Percentiles rank a stretch among this genome's conserved stretches.
phyloP scores from a whole-genome alignment of 2,329 filamentous ascomycete species.

The Karstenula rhodostoma region DNA sequence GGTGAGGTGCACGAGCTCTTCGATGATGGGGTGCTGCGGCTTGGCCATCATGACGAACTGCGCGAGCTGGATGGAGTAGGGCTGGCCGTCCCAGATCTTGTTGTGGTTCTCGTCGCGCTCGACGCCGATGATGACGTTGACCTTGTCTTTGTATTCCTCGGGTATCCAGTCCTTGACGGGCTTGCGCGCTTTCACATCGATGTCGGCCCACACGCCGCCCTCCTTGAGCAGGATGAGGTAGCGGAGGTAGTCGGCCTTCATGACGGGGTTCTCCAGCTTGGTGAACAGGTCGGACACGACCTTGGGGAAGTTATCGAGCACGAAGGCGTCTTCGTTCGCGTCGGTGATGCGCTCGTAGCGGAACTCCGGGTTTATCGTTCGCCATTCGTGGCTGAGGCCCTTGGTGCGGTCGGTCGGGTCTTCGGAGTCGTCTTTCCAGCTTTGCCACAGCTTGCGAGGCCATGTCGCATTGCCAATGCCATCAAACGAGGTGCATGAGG shows the following conservation, averaged over 20 bases:
- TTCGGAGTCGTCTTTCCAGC: slow-evolving; percentile 15
- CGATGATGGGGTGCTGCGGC: slow-evolving; percentile 11
- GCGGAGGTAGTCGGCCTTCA: slow-evolving; percentile 14
- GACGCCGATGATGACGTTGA: slow-evolving; percentile 12
- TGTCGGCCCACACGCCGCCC: slow-evolving; percentile 14
- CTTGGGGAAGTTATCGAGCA: slow-evolving; percentile 12
- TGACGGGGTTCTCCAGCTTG: slow-evolving; percentile 6
- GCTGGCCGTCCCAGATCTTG: slow-evolving; percentile 9
- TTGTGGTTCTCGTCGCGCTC: slow-evolving; percentile 14
- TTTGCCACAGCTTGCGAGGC: slow-evolving; percentile 15
- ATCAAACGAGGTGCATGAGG: slow-evolving; percentile 5
- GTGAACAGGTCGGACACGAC: slow-evolving; percentile 9
- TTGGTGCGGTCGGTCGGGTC: slow-evolving; percentile 3
- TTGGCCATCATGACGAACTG: slow-evolving; percentile 14
- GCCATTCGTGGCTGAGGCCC: slow-evolving; percentile 15
- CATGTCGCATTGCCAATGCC: background rate
- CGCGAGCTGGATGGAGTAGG: slow-evolving; percentile 13
- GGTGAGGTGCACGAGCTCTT: slow-evolving; percentile 10
- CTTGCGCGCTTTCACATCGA: slow-evolving; percentile 13
- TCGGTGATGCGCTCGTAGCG: slow-evolving; percentile 17
- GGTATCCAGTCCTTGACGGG: slow-evolving; percentile 9
- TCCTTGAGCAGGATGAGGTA: slow-evolving; percentile 15
- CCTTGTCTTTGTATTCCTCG: slow-evolving; percentile 10
- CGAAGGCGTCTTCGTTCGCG: slow-evolving; percentile 10
- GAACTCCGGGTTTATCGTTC: slow-evolving; percentile 11